Conservation (phyloP, 2,329 filamentous ascomycete genomes). For the Albophoma yamanashiensis region DNA sequence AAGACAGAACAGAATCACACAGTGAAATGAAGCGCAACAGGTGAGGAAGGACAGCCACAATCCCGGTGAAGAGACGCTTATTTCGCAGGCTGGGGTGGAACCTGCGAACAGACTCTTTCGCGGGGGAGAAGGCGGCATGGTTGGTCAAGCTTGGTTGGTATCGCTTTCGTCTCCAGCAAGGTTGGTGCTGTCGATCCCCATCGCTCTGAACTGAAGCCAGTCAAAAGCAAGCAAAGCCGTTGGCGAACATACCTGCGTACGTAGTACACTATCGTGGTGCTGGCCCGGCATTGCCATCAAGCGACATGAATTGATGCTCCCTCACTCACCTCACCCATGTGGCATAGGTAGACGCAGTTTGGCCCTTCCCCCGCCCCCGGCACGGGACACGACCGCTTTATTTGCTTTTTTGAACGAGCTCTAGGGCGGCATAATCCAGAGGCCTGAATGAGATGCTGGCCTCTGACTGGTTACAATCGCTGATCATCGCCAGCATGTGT, state of each 20-base stretch:
- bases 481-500: neutral
- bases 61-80: neutral
- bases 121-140: too few species aligned
- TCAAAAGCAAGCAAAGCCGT: neutral
- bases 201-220: neutral
- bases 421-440: neutral
- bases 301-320: neutral
- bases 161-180: neutral
- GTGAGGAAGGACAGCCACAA: neutral
- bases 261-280: neutral
- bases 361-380: neutral
- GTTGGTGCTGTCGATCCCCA: neutral
- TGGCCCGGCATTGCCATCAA: neutral
- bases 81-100: neutral
- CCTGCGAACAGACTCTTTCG: neutral
- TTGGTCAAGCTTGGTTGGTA: neutral
- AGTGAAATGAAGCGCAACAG: neutral
- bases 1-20: neutral
- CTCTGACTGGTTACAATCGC: neutral
- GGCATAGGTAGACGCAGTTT: neutral
- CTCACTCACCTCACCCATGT: neutral
- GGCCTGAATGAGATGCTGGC: neutral
- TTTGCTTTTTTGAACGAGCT: neutral
- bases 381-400: neutral
- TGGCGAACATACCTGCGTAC: neutral